Conservation (phyloP, 371 early-diverging fungal genomes). For the Enterospora canceri region DNA sequence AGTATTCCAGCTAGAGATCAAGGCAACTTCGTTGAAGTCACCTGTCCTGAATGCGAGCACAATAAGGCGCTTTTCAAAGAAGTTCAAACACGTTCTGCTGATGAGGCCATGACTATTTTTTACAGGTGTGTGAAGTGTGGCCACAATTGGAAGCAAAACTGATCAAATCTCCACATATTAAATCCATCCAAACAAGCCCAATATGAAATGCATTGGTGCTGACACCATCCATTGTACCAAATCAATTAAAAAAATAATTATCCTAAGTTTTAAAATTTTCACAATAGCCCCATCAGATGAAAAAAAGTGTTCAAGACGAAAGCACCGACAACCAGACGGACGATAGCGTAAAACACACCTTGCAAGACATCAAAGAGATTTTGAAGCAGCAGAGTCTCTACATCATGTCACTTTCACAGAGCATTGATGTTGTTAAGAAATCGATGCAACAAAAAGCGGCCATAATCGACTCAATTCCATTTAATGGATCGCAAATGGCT, state of each 20-base stretch:
- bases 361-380: too few relatives aligned
- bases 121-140: conserved; percentile 55
- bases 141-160: conserved; percentile 54
- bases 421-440: too few relatives aligned
- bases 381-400: too few relatives aligned
- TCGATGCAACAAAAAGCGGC: background rate
- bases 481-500: background rate
- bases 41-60: conserved; percentile 67
- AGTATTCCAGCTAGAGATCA: too few relatives aligned
- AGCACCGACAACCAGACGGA: background rate
- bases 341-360: background rate
- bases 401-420: too few relatives aligned
- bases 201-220: background rate
- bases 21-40: background rate
- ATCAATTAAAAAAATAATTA: background rate
- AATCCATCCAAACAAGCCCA: background rate
- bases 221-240: background rate
- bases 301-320: background rate
- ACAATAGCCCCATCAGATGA: background rate
- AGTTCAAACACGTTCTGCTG: conserved; percentile 89
- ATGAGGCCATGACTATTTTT: conserved; percentile 62
- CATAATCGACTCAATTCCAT: background rate
- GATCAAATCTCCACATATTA: background rate
- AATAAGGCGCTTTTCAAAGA: conserved; percentile 80
- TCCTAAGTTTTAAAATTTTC: background rate